phyloP scores from a whole-genome alignment of 495 filamentous ascomycete genomes.

The Neurospora sp. region DNA sequence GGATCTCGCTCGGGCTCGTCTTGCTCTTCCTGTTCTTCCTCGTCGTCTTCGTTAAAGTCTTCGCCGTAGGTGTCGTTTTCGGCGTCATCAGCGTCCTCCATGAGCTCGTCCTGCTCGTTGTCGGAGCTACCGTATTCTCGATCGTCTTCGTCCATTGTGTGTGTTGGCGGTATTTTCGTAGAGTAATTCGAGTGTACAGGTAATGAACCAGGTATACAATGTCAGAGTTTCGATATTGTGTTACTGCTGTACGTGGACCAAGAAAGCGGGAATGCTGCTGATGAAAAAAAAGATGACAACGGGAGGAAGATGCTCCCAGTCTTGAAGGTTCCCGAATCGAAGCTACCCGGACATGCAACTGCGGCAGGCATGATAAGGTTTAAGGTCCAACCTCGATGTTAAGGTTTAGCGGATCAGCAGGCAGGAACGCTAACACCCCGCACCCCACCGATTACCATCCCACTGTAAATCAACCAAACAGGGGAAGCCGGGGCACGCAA shows the following conservation, averaged over 20 bases:
- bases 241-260: neutral
- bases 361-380: neutral
- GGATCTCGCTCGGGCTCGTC: slow-evolving; percentile 23
- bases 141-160: slow-evolving; percentile 31
- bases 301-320: neutral
- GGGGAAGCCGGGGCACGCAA: neutral
- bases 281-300: neutral
- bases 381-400: neutral
- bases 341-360: neutral
- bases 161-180: neutral
- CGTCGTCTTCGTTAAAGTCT: slow-evolving; percentile 45
- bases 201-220: neutral
- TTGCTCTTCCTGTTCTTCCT: slow-evolving; percentile 50
- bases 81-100: slow-evolving; percentile 52
- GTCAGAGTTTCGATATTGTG: neutral
- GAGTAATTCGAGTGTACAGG: too few species aligned
- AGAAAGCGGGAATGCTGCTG: neutral
- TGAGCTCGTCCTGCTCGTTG: slow-evolving; percentile 54
- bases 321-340: neutral
- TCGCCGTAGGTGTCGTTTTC: slow-evolving; percentile 49
- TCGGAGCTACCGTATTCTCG: slow-evolving; percentile 43
- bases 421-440: neutral
- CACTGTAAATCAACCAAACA: neutral
- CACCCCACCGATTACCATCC: neutral
- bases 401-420: neutral